Evolutionary conservation across 345 rosid species (phyloP), one percentile per base, ranked within the genome.

Genomic region (Corchorus olitorius): DNA sequence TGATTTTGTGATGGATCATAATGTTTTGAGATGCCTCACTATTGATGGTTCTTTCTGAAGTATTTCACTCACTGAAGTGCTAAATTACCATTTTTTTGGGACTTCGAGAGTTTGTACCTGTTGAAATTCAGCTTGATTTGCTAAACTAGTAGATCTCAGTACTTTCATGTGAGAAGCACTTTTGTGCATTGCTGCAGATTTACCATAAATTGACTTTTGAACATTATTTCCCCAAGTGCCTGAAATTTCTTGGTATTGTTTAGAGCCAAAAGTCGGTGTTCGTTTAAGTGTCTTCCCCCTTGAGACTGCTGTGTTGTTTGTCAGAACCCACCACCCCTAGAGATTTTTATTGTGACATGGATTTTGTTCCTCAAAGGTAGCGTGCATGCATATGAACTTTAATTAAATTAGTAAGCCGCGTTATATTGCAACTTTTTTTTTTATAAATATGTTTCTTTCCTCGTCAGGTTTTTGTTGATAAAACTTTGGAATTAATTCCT

Each of bases 11-110:
- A 61, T 61, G 19, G 74, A 17, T 53, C 3, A 53, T 15, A 10
- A 50, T 50, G 55, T 50, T 14, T 50, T 50, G 17, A 15, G 43
- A 34, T 34, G 34, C 27, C 39, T 53, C 17, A 53, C n/a, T 54
- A 19, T 39, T 54, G 48, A 34, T 71, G 75, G 63, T 54, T 37
- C 46, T 70, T 70, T 69, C 60, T 35, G 61, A 72, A 72, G 64
- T 61, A 39, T 6, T n/a, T 54, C 22, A n/a, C 39, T 11, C 7
- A 14, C 2, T 22, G 64, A 60, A 60, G 68, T 20, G 16, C 12
- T 39, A 37, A 72, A 54, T 10, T 55, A 16, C 8, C 64, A 6
- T 13, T 53, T 17, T 53, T 53, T 41, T 53, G 37, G 50, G 75
- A 4, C 6, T 53, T 19, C 4, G 55, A 13, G 14, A 50, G 22